A percentile compares a stretch with the other conserved stretches of the same genome.
These are phyloP conservation scores for Boletales sp. DNA, from an alignment of 768 basidiomycete species.

Conservation along the genomic window DNA sequence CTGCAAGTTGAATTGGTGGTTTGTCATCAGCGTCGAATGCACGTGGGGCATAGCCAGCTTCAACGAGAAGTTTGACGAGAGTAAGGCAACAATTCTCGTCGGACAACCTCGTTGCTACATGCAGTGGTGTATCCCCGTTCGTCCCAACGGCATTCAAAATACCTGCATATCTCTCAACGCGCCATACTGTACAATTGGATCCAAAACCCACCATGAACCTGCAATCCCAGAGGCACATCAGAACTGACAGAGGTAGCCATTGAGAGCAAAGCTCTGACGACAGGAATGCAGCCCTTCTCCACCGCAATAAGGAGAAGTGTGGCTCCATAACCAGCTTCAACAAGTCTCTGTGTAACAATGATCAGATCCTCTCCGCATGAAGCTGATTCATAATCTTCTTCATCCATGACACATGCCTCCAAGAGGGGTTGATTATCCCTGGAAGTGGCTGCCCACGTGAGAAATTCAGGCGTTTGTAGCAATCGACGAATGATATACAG, in stretches of 20 bases:
- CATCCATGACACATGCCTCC: constrained; percentile 1
- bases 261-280: background rate
- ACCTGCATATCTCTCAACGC: background rate
- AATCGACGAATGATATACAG: background rate
- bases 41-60: background rate
- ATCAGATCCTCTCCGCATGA: background rate
- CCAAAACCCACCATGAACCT: background rate
- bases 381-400: background rate
- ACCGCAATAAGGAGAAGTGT: constrained; percentile 4
- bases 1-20: background rate
- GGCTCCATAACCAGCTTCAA: background rate
- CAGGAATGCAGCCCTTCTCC: constrained; percentile 1
- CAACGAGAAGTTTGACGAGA: background rate
- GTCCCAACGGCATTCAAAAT: background rate
- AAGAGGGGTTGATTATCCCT: constrained; percentile 1
- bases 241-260: background rate
- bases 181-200: fast-evolving
- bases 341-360: background rate
- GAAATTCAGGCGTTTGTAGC: background rate
- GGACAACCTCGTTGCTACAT: background rate
- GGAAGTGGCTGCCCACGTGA: background rate
- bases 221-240: too few species aligned
- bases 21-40: background rate
- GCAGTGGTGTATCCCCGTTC: constrained; percentile 10
- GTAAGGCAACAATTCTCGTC: constrained; percentile 4